Base-by-base conservation (phyloP, 352 stramenopile genomes). In the Globisporangium parvum region DNA sequence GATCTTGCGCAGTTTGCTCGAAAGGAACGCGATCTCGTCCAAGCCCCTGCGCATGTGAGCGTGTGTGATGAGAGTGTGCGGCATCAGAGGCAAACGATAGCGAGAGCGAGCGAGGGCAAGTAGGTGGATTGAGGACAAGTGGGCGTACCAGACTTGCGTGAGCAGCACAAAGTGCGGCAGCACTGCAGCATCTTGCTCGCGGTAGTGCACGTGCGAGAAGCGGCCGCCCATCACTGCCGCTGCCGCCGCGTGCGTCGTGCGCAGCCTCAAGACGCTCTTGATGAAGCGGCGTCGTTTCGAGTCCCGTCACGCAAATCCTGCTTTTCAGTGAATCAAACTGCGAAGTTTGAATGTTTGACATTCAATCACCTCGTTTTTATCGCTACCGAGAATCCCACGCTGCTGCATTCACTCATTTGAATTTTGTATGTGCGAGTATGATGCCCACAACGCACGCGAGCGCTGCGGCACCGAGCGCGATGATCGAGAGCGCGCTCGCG, bases 201-300 rank as follows among this genome's bases (percentile, higher is more conserved):
- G 76, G 55, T 88, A 91, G 65, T 91, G 77, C 55, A 88, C 75
- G 6, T 85, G 77, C 14, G 78, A 87, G 65, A 91, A 88, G 31
- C 75, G 71, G 14, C 80, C 78, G 26, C 80, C 78, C 80, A 91
- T 90, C 18, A 6, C 31, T 37, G 3, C 6, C 26, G 26, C 26
- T n/a, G 26, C 6, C 26, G 26, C 6, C 17, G n/a, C 40, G n/a
- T 46, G 40, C 17, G n/a, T 46, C 5, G 3, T 41, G 35, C 15
- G 11, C n/a, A n/a, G n/a, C n/a, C n/a, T n/a, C 26, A 31, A 31
- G 26, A 31, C 26, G 6, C 26, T 2, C n/a, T 31, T 6, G 26
- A 31, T 2, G 26, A 31, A 31, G 26, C 26, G 26, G 26, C 31
- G 31, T 37, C 31, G 31, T 37, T 37, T 20, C 39, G 18, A 44